Evolutionary conservation across 257 asterid species (phyloP).

Genomic region (Mentha longifolia): DNA sequence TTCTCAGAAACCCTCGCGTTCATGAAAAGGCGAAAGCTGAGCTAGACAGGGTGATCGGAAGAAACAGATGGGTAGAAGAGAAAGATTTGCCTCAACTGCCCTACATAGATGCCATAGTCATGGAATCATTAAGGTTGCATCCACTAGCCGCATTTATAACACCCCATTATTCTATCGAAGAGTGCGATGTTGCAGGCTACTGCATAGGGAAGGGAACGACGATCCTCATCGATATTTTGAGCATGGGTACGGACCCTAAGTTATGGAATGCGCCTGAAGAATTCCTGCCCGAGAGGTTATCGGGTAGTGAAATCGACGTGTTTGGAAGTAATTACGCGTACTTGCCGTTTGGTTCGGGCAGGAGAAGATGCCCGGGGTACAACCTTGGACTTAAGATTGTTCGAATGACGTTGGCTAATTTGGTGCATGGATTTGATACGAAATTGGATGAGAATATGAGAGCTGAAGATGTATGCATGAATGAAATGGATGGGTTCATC

Average conservation of each 20-base stretch:
- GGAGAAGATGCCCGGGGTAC: slow-evolving; percentile 35
- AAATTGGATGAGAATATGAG: slow-evolving; percentile 31
- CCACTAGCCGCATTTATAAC: slow-evolving; percentile 34
- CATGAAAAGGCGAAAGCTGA: slow-evolving; percentile 32
- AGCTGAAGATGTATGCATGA: slow-evolving; percentile 30
- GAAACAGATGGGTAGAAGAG: slow-evolving; percentile 41
- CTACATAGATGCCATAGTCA: slow-evolving; percentile 41
- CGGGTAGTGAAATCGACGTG: slow-evolving; percentile 31
- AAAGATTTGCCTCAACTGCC: slow-evolving; percentile 32
- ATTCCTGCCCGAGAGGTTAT: slow-evolving; percentile 37
- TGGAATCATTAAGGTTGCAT: slow-evolving; percentile 38
- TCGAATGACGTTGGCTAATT: slow-evolving; percentile 41
- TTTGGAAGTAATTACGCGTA: slow-evolving; percentile 28
- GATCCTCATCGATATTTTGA: slow-evolving; percentile 32
- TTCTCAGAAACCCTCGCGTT: slow-evolving; percentile 14
- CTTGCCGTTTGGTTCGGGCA: slow-evolving; percentile 40
- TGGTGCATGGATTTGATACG: slow-evolving; percentile 41
- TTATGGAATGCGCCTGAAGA: slow-evolving; percentile 32
- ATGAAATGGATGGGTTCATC: slow-evolving; percentile 34
- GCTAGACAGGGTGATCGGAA: slow-evolving; percentile 39
- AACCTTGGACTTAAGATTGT: slow-evolving; percentile 35
- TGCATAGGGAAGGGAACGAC: slow-evolving; percentile 34
- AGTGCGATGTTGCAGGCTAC: slow-evolving; percentile 38
- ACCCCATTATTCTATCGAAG: slow-evolving; percentile 34
- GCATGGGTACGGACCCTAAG: slow-evolving; percentile 35